Percentiles rank a stretch among this genome's conserved stretches.
These are phyloP conservation scores for Geotrichum citri-aurantii DNA, from an alignment of 1,139 yeast species.

Conservation along the genomic window DNA sequence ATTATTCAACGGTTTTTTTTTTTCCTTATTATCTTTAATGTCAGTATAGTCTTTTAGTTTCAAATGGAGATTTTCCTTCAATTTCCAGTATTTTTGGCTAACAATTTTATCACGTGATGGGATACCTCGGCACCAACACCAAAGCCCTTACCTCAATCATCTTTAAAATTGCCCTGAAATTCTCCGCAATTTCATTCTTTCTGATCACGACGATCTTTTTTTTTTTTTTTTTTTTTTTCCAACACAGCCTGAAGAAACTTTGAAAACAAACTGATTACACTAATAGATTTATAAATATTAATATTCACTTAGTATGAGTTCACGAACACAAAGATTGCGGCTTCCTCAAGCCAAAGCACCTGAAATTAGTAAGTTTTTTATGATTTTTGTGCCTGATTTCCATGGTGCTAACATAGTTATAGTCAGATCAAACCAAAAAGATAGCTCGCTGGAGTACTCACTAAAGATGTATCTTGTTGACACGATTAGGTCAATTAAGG, in stretches of 20 bases:
- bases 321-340: neutral
- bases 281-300: no score
- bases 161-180: neutral
- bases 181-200: neutral
- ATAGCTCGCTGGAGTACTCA: constrained; percentile 59
- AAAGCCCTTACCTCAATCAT: neutral
- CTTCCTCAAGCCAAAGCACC: constrained; percentile 42
- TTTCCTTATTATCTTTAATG: no score
- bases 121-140: neutral
- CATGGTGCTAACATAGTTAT: neutral
- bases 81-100: no score
- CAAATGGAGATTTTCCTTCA: no score
- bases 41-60: no score
- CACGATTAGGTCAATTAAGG: constrained; percentile 53
- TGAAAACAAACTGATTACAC: neutral
- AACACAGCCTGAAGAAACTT: neutral
- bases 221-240: no score
- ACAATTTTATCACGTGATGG: neutral
- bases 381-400: neutral
- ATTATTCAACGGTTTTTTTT: no score
- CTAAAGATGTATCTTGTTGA: constrained; percentile 53
- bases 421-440: constrained; percentile 76
- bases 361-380: constrained; percentile 38
- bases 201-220: neutral
- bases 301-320: no score